These are phyloP conservation scores for Penicillium canariense DNA, from an alignment of 495 filamentous ascomycete genomes.

Conservation along the genomic window DNA sequence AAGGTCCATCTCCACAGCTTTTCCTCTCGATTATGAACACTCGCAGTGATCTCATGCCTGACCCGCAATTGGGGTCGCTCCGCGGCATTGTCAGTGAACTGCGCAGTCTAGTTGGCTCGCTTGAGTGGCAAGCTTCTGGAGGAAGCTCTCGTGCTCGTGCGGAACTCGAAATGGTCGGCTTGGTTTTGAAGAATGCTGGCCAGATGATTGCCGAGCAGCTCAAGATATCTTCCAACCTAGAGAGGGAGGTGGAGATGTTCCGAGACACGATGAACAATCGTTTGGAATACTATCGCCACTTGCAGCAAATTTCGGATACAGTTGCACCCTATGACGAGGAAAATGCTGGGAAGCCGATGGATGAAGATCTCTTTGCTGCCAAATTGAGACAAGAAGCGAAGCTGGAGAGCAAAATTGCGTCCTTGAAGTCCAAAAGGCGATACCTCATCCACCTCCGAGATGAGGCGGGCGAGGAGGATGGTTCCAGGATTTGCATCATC, in stretches of 20 bases:
- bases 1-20: slow-evolving; percentile 71
- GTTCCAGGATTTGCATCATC: slow-evolving; percentile 69
- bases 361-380: slow-evolving; percentile 32
- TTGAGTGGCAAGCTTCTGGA: slow-evolving; percentile 59
- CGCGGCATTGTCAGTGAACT: slow-evolving; percentile 67
- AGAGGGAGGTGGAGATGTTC: slow-evolving; percentile 75
- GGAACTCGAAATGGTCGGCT: slow-evolving; percentile 62
- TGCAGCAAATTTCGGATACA: slow-evolving; percentile 84
- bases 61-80: slow-evolving; percentile 58
- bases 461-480: slow-evolving; percentile 56
- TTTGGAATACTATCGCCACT: slow-evolving; percentile 82
- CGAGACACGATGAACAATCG: slow-evolving; percentile 75
- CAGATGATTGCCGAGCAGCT: slow-evolving; percentile 60
- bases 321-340: slow-evolving; percentile 69
- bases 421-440: slow-evolving; percentile 63
- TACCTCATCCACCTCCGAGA: slow-evolving; percentile 64
- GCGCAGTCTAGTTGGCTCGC: slow-evolving; percentile 56
- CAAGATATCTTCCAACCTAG: slow-evolving; percentile 58
- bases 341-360: slow-evolving; percentile 44
- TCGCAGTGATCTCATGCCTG: slow-evolving; percentile 58
- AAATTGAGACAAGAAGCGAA: slow-evolving; percentile 46
- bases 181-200: slow-evolving; percentile 56
- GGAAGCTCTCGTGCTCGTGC: slow-evolving; percentile 60
- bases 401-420: slow-evolving; percentile 53
- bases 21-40: slow-evolving; percentile 58